Base-by-base conservation (phyloP, 1,139 yeast species). In the Yamadazyma sp. region DNA sequence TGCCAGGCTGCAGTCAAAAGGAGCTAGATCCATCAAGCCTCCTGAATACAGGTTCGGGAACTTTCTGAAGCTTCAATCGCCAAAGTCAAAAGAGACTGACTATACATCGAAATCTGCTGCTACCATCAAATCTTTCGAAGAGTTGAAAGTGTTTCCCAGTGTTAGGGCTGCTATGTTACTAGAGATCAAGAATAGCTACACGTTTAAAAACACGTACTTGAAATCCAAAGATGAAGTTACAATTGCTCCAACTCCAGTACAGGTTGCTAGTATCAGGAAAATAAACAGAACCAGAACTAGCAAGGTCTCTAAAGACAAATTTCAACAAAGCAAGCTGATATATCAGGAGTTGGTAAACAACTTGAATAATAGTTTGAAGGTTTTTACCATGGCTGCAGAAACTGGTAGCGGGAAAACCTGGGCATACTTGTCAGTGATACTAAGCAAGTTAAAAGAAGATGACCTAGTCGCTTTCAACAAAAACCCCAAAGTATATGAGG, bases 341-440 rank as follows among this genome's bases (percentile, higher is more conserved):
- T 49, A 55, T 23, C 51, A 55, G 11, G 69, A 63, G 26, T 53
- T 66, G 43, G 56, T 59, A 38, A 46, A 51, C 29, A 69, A 70
- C 41, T 69, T 66, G 45, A 42, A 43, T 22, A 61, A 58, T 14
- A 69, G 73, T 43, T 61, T 81, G 32, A 81, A 81, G 49, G 75
- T 84, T 0, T 88, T 81, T 64, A 80, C 95, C 3, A 61, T 92
- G 42, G 97, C 97, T 2, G 96, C 97, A 2, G 98, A 92, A 58
- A 92, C 98, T 0, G 98, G 98, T 0, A 84, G 95, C 0, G 98
- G 98, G 7, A 92, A 92, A 59, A 92, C 98, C 0, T 80, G 96
- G 81, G 89, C 97, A 0, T 92, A 91, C 56, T 59, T 91, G 44
- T 79, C 87, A 0, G 89, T 96, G 0, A 49, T 91, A 29, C 51